phyloP scores from a whole-genome alignment of 768 basidiomycete genomes.

The Hericium coralloides region DNA sequence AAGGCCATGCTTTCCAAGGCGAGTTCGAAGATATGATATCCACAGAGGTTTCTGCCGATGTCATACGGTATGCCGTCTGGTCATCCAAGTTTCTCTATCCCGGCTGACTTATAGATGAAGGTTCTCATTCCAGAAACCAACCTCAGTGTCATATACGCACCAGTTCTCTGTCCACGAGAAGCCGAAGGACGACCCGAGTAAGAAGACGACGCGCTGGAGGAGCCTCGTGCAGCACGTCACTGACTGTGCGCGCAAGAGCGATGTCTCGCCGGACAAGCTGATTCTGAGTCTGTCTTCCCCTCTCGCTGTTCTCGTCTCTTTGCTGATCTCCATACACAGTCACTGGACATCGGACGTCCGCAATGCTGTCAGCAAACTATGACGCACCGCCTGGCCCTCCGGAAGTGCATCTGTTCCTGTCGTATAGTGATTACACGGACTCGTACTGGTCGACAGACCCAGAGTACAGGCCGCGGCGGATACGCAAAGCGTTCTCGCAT shows the following conservation, averaged over 20 bases:
- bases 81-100: not conserved
- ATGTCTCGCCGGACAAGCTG: slow-evolving; percentile 2
- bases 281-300: slow-evolving; percentile 1
- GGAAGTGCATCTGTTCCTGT: slow-evolving; percentile 8
- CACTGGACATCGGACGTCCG: slow-evolving; percentile 6
- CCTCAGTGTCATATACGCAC: not conserved
- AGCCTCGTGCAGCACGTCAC: not conserved
- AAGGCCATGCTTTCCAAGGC: slow-evolving; percentile 4
- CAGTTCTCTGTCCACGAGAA: slow-evolving; percentile 6
- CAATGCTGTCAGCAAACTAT: not conserved
- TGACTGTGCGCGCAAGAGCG: not conserved
- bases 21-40: slow-evolving; percentile 1
- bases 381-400: not conserved
- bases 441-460: slow-evolving; percentile 4
- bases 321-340: not conserved
- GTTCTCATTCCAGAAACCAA: slow-evolving; percentile 3
- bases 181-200: slow-evolving; percentile 1
- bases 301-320: not conserved
- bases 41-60: not conserved
- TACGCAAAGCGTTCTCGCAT: not conserved
- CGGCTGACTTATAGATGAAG: not conserved
- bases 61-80: not conserved
- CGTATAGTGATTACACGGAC: slow-evolving; percentile 3
- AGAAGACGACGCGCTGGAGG: slow-evolving; percentile 3
- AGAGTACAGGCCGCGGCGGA: not conserved